These are phyloP conservation scores for Hermanozyma aechmeae DNA, from an alignment of 805 yeast species.

Conservation along the genomic window DNA sequence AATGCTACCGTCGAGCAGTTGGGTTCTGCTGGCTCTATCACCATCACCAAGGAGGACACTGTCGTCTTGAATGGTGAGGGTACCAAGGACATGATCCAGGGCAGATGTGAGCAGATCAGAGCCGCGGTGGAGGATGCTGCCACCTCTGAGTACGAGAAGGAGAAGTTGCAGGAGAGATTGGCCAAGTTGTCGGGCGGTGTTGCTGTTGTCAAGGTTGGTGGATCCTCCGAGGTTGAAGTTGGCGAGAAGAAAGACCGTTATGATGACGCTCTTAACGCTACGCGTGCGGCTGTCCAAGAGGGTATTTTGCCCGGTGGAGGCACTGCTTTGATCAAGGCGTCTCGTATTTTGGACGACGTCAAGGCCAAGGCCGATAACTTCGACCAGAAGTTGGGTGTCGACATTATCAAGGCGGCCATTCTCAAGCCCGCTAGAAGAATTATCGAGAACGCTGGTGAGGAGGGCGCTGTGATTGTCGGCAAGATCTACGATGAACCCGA, in stretches of 20 bases:
- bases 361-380: conserved; percentile 66
- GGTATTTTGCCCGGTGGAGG: conserved; percentile 99
- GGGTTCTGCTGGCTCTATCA: conserved; percentile 86
- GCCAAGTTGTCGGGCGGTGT: conserved; percentile 98
- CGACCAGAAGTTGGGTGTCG: conserved; percentile 94
- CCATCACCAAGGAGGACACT: conserved; percentile 93
- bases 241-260: conserved; percentile 99
- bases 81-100: conserved; percentile 63
- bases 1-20: conserved; percentile 82
- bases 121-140: conserved; percentile 62
- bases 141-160: conserved; percentile 87
- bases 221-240: conserved; percentile 93
- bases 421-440: conserved; percentile 93
- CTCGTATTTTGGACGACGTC: conserved; percentile 60
- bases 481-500: conserved; percentile 61
- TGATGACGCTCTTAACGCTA: conserved; percentile 96
- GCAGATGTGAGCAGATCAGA: conserved; percentile 92
- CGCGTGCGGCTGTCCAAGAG: conserved; percentile 98
- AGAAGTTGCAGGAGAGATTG: conserved; percentile 93
- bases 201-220: conserved; percentile 96
- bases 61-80: conserved; percentile 92
- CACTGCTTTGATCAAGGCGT: conserved; percentile 92
- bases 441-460: conserved; percentile 94
- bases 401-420: conserved; percentile 85
- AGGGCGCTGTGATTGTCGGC: conserved; percentile 94